Percentiles rank a stretch among this genome's conserved stretches.
Evolutionary conservation across 2,329 filamentous ascomycete species (phyloP).

Genomic region (Seiridium unicorne): DNA sequence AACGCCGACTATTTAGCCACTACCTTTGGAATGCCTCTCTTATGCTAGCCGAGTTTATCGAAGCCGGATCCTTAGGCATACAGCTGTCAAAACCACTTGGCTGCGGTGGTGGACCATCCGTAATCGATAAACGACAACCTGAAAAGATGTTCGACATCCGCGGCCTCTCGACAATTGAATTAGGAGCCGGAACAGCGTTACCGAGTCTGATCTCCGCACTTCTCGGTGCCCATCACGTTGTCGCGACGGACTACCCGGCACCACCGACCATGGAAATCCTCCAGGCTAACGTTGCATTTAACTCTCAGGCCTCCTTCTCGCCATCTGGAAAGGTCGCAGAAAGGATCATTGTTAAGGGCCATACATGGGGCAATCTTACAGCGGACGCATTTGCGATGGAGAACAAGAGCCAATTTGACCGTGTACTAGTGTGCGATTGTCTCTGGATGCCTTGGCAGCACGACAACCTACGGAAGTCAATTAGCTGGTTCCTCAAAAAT

Average conservation of each 20-base stretch:
- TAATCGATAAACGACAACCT: neutral
- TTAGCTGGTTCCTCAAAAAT: conserved; percentile 57
- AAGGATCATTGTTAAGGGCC: conserved; percentile 50
- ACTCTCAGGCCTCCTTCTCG: too few relatives aligned
- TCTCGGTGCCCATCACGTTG: too few relatives aligned
- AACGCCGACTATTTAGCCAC: conserved; percentile 65
- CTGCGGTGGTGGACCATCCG: too few relatives aligned
- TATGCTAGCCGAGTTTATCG: conserved; percentile 54
- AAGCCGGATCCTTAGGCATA: conserved; percentile 25
- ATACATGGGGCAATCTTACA: conserved; percentile 61
- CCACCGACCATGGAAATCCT: too few relatives aligned
- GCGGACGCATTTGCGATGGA: conserved; percentile 24
- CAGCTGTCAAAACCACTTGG: too few relatives aligned
- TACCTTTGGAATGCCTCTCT: conserved; percentile 71
- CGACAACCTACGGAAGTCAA: conserved; percentile 60
- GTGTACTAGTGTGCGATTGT: conserved; percentile 70
- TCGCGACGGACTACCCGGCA: too few relatives aligned
- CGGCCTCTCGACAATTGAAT: conserved; percentile 56
- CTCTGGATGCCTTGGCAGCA: conserved; percentile 76
- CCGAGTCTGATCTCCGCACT: too few relatives aligned
- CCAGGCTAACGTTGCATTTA: too few relatives aligned
- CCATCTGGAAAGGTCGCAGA: too few relatives aligned
- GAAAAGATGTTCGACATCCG: conserved; percentile 42
- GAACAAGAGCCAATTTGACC: conserved; percentile 47
- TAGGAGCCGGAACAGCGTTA: conserved; percentile 34